Evolutionary conservation across 2,329 filamentous ascomycete species (phyloP), one percentile per base, ranked within the genome.

Genomic region (Coleophoma eucalyptorum): DNA sequence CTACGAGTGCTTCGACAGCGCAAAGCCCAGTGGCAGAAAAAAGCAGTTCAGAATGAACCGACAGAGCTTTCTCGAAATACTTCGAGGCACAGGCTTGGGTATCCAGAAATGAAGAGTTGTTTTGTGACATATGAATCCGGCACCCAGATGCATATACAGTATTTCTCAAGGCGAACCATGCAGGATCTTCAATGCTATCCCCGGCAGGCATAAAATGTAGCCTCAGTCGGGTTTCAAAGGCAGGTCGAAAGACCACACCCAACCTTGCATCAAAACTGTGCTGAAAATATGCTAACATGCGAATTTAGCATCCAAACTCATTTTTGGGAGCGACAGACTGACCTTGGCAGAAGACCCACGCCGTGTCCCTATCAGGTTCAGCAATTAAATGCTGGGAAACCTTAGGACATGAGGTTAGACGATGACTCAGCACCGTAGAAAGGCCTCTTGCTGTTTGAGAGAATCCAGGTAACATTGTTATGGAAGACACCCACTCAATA

Each of bases 11-110:
- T 44, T 45, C 40, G 19, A 50, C 31, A 4, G 38, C 48, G 3
- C 20, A 32, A 20, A 50, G 40, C 8, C 48, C 21, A 8, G 40
- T 33, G 13, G 38, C 35, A n/a, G 32, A 35, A 16, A 35, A 50
- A 11, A 50, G 18, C 5, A 44, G 18, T 32, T 50, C 48, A 13
- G 40, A 26, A 21, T 38, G 21, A n/a, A 50, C 48, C 13, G 48
- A 50, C 15, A 50, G 11, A 35, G 48, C 48, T n/a, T 50, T 50
- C 19, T 50, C 40, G 41, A 50, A 50, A 45, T 50, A 37, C 16
- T 40, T 34, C 40, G 40, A 50, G n/a, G 48, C 15, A 37, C 32
- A 38, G 7, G 26, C 21, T 38, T 50, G 48, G 4, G 33, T 16
- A 35, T 50, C 48, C 3, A 16, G 33, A 33, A 44, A 11, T 18